These are phyloP conservation scores for Coniochaeta pulveracea DNA, from an alignment of 2,329 filamentous ascomycete genomes.

Conservation along the genomic window DNA sequence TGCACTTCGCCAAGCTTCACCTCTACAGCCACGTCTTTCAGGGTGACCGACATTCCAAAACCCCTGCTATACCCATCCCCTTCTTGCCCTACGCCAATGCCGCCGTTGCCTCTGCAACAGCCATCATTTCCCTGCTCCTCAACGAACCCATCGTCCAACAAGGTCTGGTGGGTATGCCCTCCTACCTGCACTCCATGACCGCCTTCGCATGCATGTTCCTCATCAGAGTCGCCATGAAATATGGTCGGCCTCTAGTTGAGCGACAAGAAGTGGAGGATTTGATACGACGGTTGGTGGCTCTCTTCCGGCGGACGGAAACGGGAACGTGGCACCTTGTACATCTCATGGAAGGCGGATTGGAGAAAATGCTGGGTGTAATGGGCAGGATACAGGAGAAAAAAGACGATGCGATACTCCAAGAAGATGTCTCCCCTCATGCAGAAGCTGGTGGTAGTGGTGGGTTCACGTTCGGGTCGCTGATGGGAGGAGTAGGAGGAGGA, in stretches of 20 bases:
- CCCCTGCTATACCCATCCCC: conserved; percentile 5
- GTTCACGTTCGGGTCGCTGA: neutral
- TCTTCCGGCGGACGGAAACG: conserved; percentile 27
- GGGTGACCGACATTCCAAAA: conserved; percentile 10
- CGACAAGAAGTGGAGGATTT: conserved; percentile 23
- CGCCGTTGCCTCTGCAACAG: conserved; percentile 18
- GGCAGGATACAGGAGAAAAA: no score
- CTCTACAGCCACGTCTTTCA: conserved; percentile 19
- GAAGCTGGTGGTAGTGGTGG: neutral
- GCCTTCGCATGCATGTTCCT: conserved; percentile 41
- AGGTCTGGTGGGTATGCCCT: conserved; percentile 29
- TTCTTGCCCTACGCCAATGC: conserved; percentile 8
- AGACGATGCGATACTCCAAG: no score
- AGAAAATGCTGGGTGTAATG: conserved; percentile 21
- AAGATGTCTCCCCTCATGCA: neutral
- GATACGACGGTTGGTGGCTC: conserved; percentile 22
- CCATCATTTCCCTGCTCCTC: conserved; percentile 24
- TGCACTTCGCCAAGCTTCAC: conserved; percentile 20
- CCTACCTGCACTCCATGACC: conserved; percentile 40
- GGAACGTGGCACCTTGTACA: conserved; percentile 33
- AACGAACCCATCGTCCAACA: conserved; percentile 21
- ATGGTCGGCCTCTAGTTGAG: conserved; percentile 24
- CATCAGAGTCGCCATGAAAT: conserved; percentile 32
- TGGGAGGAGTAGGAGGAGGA: no score
- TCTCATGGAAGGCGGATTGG: conserved; percentile 32